phyloP scores from a whole-genome alignment of 164 flowering plant species.

The Vitis rupestris region DNA sequence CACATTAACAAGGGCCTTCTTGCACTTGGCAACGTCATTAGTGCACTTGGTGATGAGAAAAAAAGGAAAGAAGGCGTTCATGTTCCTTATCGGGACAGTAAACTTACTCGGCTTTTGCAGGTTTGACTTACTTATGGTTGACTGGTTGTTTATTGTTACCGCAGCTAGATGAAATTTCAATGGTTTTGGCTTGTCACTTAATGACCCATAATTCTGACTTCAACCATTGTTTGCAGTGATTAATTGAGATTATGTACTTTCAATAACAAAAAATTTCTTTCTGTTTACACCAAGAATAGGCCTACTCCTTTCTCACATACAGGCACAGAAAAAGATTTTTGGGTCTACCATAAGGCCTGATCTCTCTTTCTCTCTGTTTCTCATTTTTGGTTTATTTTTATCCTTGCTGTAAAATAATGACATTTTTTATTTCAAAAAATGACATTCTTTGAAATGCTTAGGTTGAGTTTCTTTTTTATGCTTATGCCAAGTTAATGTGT shows the following conservation, averaged over 20 bases:
- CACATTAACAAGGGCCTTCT: conserved; percentile 98
- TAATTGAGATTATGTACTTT: background rate
- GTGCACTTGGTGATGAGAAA: conserved; percentile 99
- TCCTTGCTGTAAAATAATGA: too few species aligned
- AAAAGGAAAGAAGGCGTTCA: conserved; percentile 93
- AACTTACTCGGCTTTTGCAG: conserved; percentile 98
- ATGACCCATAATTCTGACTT: background rate
- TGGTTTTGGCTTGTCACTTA: background rate
- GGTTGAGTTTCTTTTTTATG: background rate
- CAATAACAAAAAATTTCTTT: background rate
- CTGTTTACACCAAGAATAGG: too few species aligned
- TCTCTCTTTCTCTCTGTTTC: too few species aligned
- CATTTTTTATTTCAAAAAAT: too few species aligned
- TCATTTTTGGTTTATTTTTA: too few species aligned
- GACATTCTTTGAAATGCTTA: too few species aligned
- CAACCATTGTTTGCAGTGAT: background rate
- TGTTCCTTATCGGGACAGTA: conserved; percentile 98
- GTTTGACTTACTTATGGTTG: conserved; percentile 31
- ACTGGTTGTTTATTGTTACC: background rate
- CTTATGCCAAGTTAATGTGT: background rate
- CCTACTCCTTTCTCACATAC: too few species aligned
- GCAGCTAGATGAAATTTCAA: background rate
- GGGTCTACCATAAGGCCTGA: too few species aligned
- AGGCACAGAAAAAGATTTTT: too few species aligned
- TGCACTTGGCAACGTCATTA: conserved; percentile 98